Conservation (phyloP, 2,329 filamentous ascomycete genomes). For the Penicillium capsulatum region DNA sequence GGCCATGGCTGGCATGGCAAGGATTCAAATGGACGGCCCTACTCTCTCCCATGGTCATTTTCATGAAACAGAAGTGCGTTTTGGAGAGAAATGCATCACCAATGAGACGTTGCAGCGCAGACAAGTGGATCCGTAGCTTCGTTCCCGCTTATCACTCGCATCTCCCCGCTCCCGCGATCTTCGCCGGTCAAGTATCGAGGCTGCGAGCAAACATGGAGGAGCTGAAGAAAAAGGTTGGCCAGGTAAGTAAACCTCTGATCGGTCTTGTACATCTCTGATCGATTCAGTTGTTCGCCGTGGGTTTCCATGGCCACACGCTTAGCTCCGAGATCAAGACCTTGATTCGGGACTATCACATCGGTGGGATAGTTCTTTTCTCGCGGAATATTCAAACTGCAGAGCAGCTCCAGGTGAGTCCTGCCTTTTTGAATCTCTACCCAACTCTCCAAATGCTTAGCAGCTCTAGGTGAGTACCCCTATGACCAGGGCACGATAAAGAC, state of each 20-base stretch:
- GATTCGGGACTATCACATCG: slow-evolving; percentile 41
- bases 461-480: too few species aligned
- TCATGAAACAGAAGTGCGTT: too few species aligned
- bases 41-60: too few species aligned
- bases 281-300: slow-evolving; percentile 43
- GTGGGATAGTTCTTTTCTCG: slow-evolving; percentile 42
- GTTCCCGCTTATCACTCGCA: slow-evolving; percentile 2
- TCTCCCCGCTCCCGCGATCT: slow-evolving; percentile 3
- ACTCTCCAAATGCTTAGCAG: too few species aligned
- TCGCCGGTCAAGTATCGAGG: neutral
- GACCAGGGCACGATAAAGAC: too few species aligned
- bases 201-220: slow-evolving; percentile 17
- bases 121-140: slow-evolving; percentile 7
- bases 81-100: neutral
- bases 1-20: too few species aligned
- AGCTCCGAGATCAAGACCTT: slow-evolving; percentile 42
- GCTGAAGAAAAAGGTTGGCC: slow-evolving; percentile 32
- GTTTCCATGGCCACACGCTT: slow-evolving; percentile 39
- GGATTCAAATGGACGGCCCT: too few species aligned
- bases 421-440: too few species aligned
- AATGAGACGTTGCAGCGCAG: slow-evolving; percentile 10
- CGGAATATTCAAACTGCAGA: slow-evolving; percentile 39
- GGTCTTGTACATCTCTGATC: neutral
- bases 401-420: slow-evolving; percentile 35
- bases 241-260: too few species aligned